A percentile compares a stretch with the other conserved stretches of the same genome.
These are phyloP conservation scores for Leccinum uliginosum DNA, from an alignment of 768 basidiomycete species.

Conservation along the genomic window DNA sequence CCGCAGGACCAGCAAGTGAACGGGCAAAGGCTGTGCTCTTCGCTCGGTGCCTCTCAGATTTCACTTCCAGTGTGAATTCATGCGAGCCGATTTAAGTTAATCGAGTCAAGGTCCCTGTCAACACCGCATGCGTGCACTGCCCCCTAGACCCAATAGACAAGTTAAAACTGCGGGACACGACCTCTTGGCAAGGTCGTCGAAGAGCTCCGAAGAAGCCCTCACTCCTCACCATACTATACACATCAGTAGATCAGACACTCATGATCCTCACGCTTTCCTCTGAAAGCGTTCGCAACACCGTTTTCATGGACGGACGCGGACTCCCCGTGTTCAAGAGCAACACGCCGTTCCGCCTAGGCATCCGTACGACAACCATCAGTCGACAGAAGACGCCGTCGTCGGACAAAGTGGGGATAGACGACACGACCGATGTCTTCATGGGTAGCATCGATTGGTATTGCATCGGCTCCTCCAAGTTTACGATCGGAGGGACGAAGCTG, in stretches of 20 bases:
- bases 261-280: constrained; percentile 26
- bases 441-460: constrained; percentile 32
- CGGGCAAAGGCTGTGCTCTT: neutral
- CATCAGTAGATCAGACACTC: neutral
- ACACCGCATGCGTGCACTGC: neutral
- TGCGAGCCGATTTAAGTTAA: neutral
- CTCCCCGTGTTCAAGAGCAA: constrained; percentile 25
- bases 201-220: neutral
- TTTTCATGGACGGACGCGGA: constrained; percentile 26
- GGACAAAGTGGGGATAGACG: constrained; percentile 1
- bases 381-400: constrained; percentile 4
- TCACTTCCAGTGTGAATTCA: neutral
- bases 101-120: neutral
- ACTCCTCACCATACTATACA: neutral
- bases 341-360: constrained; percentile 20
- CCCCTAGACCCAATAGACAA: neutral
- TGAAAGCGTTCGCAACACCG: constrained; percentile 24
- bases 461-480: constrained; percentile 27
- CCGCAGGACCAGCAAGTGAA: neutral
- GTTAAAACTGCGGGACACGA: neutral
- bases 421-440: constrained; percentile 24
- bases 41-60: too few species aligned
- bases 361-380: constrained; percentile 18
- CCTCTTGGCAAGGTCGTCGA: neutral
- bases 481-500: constrained; percentile 24